A percentile compares a stretch with the other conserved stretches of the same genome.
phyloP scores from a whole-genome alignment of 2,329 filamentous ascomycete species.

The Fragosphaeria purpurea region DNA sequence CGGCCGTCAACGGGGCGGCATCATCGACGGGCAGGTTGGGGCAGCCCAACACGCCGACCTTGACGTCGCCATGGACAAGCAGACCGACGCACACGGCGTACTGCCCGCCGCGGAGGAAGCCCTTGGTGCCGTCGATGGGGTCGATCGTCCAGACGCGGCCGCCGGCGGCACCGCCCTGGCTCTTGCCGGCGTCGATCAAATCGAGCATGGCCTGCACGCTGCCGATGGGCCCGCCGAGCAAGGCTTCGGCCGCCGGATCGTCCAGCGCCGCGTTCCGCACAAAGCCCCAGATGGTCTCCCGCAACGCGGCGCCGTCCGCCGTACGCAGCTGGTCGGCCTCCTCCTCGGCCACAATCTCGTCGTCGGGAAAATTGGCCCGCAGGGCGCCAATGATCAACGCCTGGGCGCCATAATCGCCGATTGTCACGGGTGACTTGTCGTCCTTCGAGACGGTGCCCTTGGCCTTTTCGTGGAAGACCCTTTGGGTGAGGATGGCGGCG shows the following conservation, averaged over 20 bases:
- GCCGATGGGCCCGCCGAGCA: slow-evolving; percentile 53
- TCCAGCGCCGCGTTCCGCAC: slow-evolving; percentile 57
- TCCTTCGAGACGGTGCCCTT: slow-evolving; percentile 93
- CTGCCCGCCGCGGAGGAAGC: slow-evolving; percentile 90
- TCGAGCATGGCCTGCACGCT: slow-evolving; percentile 47
- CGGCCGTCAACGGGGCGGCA: slow-evolving; percentile 55
- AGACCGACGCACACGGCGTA: slow-evolving; percentile 92
- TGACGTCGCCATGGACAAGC: slow-evolving; percentile 86
- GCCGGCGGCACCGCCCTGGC: slow-evolving; percentile 60
- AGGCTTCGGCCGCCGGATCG: slow-evolving; percentile 46
- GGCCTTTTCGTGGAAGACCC: slow-evolving; percentile 64
- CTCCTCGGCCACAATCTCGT: slow-evolving; percentile 91
- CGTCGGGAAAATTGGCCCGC: slow-evolving; percentile 76
- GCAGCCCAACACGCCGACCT: slow-evolving; percentile 88
- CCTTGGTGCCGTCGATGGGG: slow-evolving; percentile 96
- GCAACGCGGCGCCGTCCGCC: slow-evolving; percentile 48
- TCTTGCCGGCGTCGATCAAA: slow-evolving; percentile 58
- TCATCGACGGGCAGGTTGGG: slow-evolving; percentile 91
- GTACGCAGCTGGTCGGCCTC: slow-evolving; percentile 72
- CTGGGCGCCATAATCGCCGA: slow-evolving; percentile 96
- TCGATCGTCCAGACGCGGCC: slow-evolving; percentile 94
- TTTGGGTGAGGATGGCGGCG: slow-evolving; percentile 45
- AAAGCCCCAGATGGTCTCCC: slow-evolving; percentile 73
- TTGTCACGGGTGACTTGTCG: slow-evolving; percentile 93
- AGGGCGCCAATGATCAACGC: slow-evolving; percentile 90